These are phyloP conservation scores for Apiotrichum laibachii DNA, from an alignment of 1,284 basidiomycete species.

Conservation along the genomic window DNA sequence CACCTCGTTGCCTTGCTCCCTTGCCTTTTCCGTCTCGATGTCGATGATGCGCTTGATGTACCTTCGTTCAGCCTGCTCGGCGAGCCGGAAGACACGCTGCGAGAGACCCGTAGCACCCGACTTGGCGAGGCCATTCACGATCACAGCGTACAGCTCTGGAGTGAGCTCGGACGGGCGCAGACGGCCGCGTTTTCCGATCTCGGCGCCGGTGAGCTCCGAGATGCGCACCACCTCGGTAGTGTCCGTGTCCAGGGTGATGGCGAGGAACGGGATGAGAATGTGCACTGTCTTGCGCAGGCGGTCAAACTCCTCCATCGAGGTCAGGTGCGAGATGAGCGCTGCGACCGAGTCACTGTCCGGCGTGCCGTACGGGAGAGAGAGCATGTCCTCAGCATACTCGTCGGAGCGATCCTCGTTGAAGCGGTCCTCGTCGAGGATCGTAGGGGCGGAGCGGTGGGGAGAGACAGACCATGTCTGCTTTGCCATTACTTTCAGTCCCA, in stretches of 20 bases:
- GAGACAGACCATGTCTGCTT: neutral
- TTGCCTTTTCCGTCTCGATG: neutral
- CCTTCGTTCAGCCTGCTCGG: conserved; percentile 11
- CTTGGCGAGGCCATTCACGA: conserved; percentile 32
- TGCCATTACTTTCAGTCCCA: neutral
- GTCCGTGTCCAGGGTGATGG: conserved; percentile 7
- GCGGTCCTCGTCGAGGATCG: neutral
- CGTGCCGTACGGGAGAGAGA: neutral
- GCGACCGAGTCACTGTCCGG: conserved; percentile 28
- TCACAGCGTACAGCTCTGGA: conserved; percentile 24
- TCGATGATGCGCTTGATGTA: neutral
- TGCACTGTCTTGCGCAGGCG: conserved; percentile 29
- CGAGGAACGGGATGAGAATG: conserved; percentile 35
- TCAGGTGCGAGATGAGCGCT: conserved; percentile 29
- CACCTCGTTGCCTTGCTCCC: neutral
- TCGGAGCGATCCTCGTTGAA: too few relatives aligned
- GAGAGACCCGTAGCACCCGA: conserved; percentile 32
- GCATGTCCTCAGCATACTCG: neutral
- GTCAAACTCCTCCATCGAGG: conserved; percentile 30
- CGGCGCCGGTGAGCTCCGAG: conserved; percentile 2
- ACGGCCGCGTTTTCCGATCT: conserved; percentile 12
- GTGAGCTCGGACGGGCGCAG: conserved; percentile 17
- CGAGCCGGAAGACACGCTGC: conserved; percentile 35
- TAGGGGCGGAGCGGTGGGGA: neutral
- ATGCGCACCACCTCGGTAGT: neutral